These are phyloP conservation scores for Eucalyptus erythrocorys DNA, from an alignment of 345 rosid species.

Conservation along the genomic window DNA sequence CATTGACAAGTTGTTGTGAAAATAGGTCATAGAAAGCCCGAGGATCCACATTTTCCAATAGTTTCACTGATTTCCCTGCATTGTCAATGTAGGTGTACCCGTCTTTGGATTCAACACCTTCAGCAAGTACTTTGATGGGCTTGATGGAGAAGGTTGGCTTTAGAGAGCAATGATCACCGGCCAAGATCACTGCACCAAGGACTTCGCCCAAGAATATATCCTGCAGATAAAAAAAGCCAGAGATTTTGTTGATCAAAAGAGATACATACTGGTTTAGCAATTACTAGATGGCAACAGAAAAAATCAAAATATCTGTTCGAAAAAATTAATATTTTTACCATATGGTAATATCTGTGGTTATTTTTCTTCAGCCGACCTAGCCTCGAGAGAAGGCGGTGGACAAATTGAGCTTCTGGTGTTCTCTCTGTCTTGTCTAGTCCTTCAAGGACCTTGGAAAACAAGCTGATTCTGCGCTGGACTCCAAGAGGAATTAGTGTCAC, in stretches of 20 bases:
- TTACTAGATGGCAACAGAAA: background rate
- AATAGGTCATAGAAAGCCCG: constrained; percentile 25
- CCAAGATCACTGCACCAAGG: constrained; percentile 61
- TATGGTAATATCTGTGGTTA: constrained; percentile 49
- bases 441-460: constrained; percentile 22
- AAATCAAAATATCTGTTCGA: background rate
- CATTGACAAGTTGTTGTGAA: constrained; percentile 26
- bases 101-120: constrained; percentile 44
- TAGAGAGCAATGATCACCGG: constrained; percentile 18
- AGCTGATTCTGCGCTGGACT: constrained; percentile 35
- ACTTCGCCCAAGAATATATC: constrained; percentile 76
- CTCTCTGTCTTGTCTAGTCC: constrained; percentile 6
- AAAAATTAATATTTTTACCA: constrained; percentile 16
- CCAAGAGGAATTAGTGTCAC: constrained; percentile 68
- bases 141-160: constrained; percentile 20
- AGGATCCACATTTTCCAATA: constrained; percentile 33
- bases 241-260: background rate
- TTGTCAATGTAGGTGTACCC: constrained; percentile 35
- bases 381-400: constrained; percentile 32
- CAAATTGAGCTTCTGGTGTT: constrained; percentile 57
- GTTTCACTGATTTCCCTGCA: constrained; percentile 25
- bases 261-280: background rate
- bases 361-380: constrained; percentile 30
- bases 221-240: constrained; percentile 15
- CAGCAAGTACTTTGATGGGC: constrained; percentile 34